Evolutionary conservation across 1,284 basidiomycete genomes (phyloP).

Genomic region (Pseudozyma sp.): DNA sequence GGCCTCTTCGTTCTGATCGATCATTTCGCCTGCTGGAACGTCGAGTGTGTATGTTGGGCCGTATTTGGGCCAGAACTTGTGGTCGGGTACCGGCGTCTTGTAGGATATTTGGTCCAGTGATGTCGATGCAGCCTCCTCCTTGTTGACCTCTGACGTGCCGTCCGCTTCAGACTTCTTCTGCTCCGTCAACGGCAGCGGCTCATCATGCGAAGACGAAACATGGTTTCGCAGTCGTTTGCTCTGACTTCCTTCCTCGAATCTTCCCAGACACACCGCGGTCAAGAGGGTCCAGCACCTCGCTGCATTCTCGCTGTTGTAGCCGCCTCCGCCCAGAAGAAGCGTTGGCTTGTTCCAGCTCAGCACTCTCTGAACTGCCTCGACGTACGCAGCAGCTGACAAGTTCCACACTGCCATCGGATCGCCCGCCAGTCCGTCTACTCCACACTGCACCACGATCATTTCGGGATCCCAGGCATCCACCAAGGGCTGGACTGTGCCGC

Average conservation of each 20-base stretch:
- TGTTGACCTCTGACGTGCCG: not conserved
- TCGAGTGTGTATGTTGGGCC: slow-evolving; percentile 26
- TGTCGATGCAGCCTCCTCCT: not conserved
- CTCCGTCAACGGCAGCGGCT: slow-evolving; percentile 19
- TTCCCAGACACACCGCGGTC: slow-evolving; percentile 35
- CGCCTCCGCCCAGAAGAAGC: slow-evolving; percentile 50
- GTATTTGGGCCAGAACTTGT: slow-evolving; percentile 44
- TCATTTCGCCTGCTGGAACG: slow-evolving; percentile 31
- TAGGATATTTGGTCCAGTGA: slow-evolving; percentile 34
- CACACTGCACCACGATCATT: slow-evolving; percentile 84
- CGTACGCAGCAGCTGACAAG: slow-evolving; percentile 74
- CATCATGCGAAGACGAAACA: not conserved
- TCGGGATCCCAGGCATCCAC: slow-evolving; percentile 79
- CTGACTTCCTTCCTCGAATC: slow-evolving; percentile 9
- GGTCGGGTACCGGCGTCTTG: slow-evolving; percentile 32
- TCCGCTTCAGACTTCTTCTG: not conserved
- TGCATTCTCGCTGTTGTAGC: slow-evolving; percentile 44
- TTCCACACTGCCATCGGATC: slow-evolving; percentile 79
- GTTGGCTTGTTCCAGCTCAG: slow-evolving; percentile 43
- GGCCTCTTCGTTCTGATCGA: slow-evolving; percentile 43
- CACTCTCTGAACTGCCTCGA: slow-evolving; percentile 26
- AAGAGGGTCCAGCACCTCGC: slow-evolving; percentile 42
- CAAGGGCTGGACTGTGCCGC: slow-evolving; percentile 72
- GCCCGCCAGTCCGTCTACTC: slow-evolving; percentile 84
- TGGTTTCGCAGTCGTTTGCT: not conserved